These are phyloP conservation scores for Salvia rosmarinus DNA, from an alignment of 257 asterid species.

Conservation along the genomic window DNA sequence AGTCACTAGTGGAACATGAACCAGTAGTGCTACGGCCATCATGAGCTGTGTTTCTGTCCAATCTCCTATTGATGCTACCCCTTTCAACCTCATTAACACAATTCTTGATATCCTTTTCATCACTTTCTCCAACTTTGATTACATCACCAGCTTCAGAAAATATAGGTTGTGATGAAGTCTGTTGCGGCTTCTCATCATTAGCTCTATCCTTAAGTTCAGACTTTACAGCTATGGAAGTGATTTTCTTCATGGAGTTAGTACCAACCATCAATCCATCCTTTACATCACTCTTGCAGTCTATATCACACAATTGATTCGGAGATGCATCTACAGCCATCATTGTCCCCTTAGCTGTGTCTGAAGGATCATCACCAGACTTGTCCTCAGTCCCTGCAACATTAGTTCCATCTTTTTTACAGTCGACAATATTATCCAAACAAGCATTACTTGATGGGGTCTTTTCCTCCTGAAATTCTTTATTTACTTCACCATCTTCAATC, in stretches of 20 bases:
- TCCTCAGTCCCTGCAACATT: conserved; percentile 34
- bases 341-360: conserved; percentile 37
- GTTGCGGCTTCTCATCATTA: conserved; percentile 32
- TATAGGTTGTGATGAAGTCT: conserved; percentile 28
- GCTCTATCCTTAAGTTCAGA: conserved; percentile 37
- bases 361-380: conserved; percentile 29
- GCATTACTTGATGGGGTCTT: conserved; percentile 29
- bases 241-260: conserved; percentile 31
- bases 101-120: conserved; percentile 28
- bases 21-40: conserved; percentile 32
- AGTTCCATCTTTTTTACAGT: conserved; percentile 34
- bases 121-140: conserved; percentile 35
- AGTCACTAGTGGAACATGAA: conserved; percentile 28
- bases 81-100: conserved; percentile 32
- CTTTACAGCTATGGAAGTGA: conserved; percentile 25
- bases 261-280: conserved; percentile 37
- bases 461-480: conserved; percentile 36
- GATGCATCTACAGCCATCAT: conserved; percentile 34
- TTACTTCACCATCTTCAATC: conserved; percentile 38
- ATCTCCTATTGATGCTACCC: conserved; percentile 19
- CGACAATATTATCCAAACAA: conserved; percentile 29
- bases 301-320: conserved; percentile 28
- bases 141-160: conserved; percentile 35
- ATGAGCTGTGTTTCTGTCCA: conserved; percentile 21
- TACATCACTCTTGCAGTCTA: conserved; percentile 35